Evolutionary conservation across 306 rosid genomes (phyloP).

Genomic region (Geum urbanum): DNA sequence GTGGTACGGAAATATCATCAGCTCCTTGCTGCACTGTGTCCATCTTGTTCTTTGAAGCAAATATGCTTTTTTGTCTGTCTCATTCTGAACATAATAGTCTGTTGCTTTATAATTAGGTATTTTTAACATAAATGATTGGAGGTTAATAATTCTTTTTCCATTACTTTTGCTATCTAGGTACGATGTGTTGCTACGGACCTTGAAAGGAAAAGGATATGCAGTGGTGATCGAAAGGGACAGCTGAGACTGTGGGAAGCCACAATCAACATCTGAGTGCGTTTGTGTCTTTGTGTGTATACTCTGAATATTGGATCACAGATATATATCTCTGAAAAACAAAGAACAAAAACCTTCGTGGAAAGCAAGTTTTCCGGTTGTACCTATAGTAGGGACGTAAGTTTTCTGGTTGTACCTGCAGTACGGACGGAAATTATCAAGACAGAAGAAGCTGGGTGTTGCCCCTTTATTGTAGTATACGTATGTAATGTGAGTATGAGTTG

Average conservation of each 20-base stretch:
- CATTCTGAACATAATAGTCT: not conserved
- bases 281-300: not conserved
- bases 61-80: not conserved
- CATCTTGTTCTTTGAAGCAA: not conserved
- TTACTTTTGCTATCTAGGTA: slow-evolving; percentile 48
- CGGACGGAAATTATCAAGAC: not conserved
- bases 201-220: slow-evolving; percentile 96
- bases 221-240: slow-evolving; percentile 93
- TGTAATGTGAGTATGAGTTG: not conserved
- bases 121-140: not conserved
- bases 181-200: slow-evolving; percentile 81
- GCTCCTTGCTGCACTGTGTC: not conserved
- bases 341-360: not conserved
- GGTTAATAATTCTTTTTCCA: slow-evolving; percentile 16
- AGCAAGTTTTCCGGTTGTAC: not conserved
- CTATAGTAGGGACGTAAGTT: not conserved
- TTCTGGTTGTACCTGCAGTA: not conserved
- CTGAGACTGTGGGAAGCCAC: slow-evolving; percentile 99
- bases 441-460: not conserved
- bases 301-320: not conserved
- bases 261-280: slow-evolving; percentile 58
- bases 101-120: not conserved
- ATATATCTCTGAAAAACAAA: not conserved
- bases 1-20: slow-evolving; percentile 52
- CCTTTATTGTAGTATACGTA: not conserved